phyloP scores from a whole-genome alignment of 257 asterid species.

The Phtheirospermum japonicum region DNA sequence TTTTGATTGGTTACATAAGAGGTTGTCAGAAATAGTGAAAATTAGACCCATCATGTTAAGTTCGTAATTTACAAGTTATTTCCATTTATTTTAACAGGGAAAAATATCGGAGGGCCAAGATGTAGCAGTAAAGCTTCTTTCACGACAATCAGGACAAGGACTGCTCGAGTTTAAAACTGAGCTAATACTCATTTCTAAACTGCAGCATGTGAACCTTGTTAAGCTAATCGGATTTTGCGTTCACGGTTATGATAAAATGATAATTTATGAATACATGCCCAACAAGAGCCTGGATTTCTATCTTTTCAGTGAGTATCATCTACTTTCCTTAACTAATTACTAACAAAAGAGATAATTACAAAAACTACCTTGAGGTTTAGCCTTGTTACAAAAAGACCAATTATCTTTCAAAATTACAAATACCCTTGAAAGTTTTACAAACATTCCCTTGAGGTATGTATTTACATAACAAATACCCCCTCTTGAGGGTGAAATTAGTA shows the following conservation, averaged over 20 bases:
- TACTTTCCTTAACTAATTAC: neutral
- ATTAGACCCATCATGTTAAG: too few relatives aligned
- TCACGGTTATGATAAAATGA: conserved; percentile 54
- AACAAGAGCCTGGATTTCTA: conserved; percentile 64
- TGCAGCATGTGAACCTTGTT: conserved; percentile 67
- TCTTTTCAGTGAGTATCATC: conserved; percentile 41
- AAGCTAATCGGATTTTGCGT: conserved; percentile 50
- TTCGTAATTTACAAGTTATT: neutral
- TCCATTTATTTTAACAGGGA: conserved; percentile 35
- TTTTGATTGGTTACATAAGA: too few relatives aligned
- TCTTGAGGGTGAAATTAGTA: too few relatives aligned
- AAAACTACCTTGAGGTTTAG: neutral
- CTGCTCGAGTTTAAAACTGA: conserved; percentile 58
- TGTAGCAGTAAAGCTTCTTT: conserved; percentile 61
- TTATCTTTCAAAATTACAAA: too few relatives aligned
- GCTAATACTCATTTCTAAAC: conserved; percentile 53
- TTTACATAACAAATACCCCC: too few relatives aligned
- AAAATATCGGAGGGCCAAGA: conserved; percentile 45
- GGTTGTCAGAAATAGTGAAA: too few relatives aligned
- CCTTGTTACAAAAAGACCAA: neutral
- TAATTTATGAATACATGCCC: conserved; percentile 57
- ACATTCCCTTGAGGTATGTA: too few relatives aligned
- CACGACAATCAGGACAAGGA: conserved; percentile 57
- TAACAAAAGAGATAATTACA: neutral
- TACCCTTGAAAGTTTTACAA: too few relatives aligned